Conservation (phyloP, 2,329 filamentous ascomycete species). For the Claviceps africana region DNA sequence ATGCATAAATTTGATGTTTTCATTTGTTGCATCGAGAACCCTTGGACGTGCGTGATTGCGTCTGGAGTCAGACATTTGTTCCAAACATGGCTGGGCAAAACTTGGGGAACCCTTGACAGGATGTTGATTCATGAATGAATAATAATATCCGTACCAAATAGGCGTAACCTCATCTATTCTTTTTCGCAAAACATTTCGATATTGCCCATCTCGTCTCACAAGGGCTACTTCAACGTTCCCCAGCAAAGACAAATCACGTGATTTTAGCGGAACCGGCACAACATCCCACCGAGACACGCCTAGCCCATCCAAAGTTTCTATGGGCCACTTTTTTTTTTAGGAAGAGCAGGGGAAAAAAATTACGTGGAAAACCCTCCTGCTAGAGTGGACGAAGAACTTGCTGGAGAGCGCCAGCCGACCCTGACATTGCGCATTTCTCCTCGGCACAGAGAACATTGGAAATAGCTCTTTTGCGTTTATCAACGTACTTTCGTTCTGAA, state of each 20-base stretch:
- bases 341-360: slow-evolving; percentile 18
- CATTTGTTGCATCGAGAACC: slow-evolving; percentile 7
- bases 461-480: not conserved
- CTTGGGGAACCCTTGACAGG: not conserved
- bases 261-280: slow-evolving; percentile 16
- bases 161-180: not conserved
- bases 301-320: slow-evolving; percentile 17
- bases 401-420: not conserved
- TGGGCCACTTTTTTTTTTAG: slow-evolving; percentile 10
- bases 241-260: slow-evolving; percentile 4
- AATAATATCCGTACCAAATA: not conserved
- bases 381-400: slow-evolving; percentile 6
- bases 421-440: not conserved
- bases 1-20: slow-evolving; percentile 7
- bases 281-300: slow-evolving; percentile 16
- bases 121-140: not conserved
- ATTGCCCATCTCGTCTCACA: not conserved
- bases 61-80: not conserved
- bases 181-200: not conserved
- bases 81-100: not conserved
- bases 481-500: not conserved
- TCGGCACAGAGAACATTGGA: slow-evolving; percentile 10
- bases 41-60: not conserved
- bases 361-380: slow-evolving; percentile 10
- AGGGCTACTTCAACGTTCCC: not conserved